These are phyloP conservation scores for Abrus precatorius DNA, from an alignment of 306 rosid species.

Conservation along the genomic window DNA sequence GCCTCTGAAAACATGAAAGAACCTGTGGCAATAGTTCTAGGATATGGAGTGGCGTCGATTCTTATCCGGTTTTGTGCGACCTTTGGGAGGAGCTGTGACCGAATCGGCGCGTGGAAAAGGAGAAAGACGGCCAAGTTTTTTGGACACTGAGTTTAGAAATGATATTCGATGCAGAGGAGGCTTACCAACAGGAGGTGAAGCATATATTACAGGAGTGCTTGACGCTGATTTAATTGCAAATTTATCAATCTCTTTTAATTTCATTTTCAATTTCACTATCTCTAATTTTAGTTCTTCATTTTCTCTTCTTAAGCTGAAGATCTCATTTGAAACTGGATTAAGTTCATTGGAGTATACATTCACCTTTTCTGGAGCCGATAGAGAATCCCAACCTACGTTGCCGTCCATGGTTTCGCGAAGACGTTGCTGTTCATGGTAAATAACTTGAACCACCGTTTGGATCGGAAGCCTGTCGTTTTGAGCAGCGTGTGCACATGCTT, in stretches of 20 bases:
- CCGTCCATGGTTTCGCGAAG: constrained; percentile 72
- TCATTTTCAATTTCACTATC: constrained; percentile 72
- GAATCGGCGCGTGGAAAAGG: constrained; percentile 68
- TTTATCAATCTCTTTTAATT: constrained; percentile 70
- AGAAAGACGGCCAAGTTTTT: constrained; percentile 74
- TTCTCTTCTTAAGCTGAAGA: constrained; percentile 70
- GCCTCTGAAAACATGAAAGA: constrained; percentile 13
- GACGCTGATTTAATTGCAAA: constrained; percentile 45
- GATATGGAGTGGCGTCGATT: constrained; percentile 89
- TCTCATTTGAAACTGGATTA: constrained; percentile 65
- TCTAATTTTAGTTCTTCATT: constrained; percentile 79
- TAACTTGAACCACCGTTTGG: constrained; percentile 90
- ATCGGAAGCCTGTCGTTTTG: constrained; percentile 92
- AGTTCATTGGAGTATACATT: constrained; percentile 57
- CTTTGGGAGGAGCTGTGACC: constrained; percentile 45
- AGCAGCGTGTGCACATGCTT: constrained; percentile 94
- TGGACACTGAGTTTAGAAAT: constrained; percentile 73
- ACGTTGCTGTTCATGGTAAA: constrained; percentile 84
- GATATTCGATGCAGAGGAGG: constrained; percentile 87
- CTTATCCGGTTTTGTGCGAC: constrained; percentile 57
- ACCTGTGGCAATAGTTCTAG: constrained; percentile 42
- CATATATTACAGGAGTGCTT: constrained; percentile 57
- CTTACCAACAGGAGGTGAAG: constrained; percentile 57
- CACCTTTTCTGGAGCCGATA: constrained; percentile 54
- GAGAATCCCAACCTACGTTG: constrained; percentile 49